Percentiles rank a stretch among this genome's conserved stretches.
Conservation (phyloP, 495 filamentous ascomycete genomes). For the Penicillium robsamsonii region DNA sequence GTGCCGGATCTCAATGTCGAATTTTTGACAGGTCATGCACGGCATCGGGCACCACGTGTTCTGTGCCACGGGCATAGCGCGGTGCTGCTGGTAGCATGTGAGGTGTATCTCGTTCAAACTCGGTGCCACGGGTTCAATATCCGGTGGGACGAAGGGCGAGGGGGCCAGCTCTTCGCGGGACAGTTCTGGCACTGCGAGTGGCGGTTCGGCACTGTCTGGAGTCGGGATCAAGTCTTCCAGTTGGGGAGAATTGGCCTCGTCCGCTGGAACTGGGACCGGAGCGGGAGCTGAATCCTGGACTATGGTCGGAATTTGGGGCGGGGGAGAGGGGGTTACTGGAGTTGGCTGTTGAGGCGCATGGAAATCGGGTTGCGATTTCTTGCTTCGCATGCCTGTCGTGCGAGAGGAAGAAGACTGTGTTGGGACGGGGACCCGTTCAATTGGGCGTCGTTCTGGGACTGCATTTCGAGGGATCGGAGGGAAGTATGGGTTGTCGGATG, state of each 20-base stretch:
- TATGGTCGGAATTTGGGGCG: background rate
- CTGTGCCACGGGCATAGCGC: constrained; percentile 38
- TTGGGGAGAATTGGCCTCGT: constrained; percentile 23
- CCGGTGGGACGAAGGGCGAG: constrained; percentile 30
- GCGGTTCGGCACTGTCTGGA: constrained; percentile 29
- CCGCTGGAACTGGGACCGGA: background rate
- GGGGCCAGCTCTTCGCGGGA: constrained; percentile 31
- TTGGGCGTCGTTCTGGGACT: constrained; percentile 8
- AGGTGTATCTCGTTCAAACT: constrained; percentile 43
- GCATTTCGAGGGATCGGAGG: background rate
- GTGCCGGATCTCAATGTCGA: constrained; percentile 42
- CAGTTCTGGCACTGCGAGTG: constrained; percentile 19
- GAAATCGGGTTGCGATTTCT: constrained; percentile 7
- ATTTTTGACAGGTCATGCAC: constrained; percentile 51
- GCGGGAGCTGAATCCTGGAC: background rate
- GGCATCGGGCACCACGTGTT: constrained; percentile 49
- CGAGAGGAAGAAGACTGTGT: constrained; percentile 6
- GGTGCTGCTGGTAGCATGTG: constrained; percentile 48
- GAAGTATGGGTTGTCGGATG: constrained; percentile 14
- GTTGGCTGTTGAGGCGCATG: background rate
- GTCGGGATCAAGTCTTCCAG: constrained; percentile 43
- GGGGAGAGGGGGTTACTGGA: constrained; percentile 1
- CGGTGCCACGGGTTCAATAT: constrained; percentile 36
- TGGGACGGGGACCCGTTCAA: constrained; percentile 9
- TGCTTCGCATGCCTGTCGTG: constrained; percentile 6